A percentile compares a stretch with the other conserved stretches of the same genome.
Evolutionary conservation across 108 stramenopile species (phyloP).

Genomic region (Craspedostauros australis): DNA sequence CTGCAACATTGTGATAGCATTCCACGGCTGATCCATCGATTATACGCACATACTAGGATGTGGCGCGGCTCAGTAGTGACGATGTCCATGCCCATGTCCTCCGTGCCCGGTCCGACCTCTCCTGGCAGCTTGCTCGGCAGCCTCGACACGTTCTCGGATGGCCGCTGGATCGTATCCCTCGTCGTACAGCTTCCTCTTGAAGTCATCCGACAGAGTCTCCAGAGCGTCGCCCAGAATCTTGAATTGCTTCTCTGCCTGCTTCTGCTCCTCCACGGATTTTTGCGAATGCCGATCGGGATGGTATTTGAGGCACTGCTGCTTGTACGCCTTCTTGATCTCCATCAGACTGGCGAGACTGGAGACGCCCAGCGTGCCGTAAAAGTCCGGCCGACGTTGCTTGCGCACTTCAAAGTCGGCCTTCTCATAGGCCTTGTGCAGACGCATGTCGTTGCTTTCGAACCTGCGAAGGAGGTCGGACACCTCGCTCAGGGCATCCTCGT

Average conservation of each 20-base stretch:
- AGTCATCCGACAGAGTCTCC: constrained; percentile 41
- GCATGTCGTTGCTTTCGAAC: constrained; percentile 27
- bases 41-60: too few species aligned
- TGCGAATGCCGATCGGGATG: constrained; percentile 58
- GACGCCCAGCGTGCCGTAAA: constrained; percentile 35
- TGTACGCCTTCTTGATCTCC: constrained; percentile 63
- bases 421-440: constrained; percentile 39
- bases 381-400: constrained; percentile 36
- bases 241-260: constrained; percentile 26
- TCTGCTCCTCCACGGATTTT: constrained; percentile 11
- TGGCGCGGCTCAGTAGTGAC: too few species aligned
- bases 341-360: constrained; percentile 28
- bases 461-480: constrained; percentile 20
- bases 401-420: constrained; percentile 42
- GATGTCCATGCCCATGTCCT: too few species aligned
- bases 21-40: too few species aligned
- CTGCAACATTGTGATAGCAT: too few species aligned
- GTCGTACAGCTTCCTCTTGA: constrained; percentile 43
- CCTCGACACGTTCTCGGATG: constrained; percentile 44
- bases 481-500: constrained; percentile 27
- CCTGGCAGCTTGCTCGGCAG: constrained; percentile 44
- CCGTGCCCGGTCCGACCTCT: too few species aligned
- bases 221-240: constrained; percentile 42
- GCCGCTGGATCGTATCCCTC: constrained; percentile 47
- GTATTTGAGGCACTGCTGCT: constrained; percentile 26